Base-by-base conservation (phyloP, 1,139 yeast species). In the Chernovozyma aurita region DNA sequence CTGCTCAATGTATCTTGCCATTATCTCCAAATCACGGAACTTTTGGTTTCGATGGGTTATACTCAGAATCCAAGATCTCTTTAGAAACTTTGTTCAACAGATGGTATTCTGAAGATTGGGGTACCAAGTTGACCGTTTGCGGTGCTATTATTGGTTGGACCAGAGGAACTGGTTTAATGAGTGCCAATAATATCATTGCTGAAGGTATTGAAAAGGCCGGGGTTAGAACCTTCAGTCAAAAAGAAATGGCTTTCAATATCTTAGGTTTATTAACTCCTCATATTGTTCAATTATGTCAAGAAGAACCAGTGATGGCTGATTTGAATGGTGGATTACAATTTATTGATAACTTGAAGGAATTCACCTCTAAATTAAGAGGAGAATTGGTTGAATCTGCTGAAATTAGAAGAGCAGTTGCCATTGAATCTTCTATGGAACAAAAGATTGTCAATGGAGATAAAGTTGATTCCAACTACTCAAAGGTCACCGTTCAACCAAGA, bases 111-210 rank as follows among this genome's bases (percentile, higher is more conserved):
- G 98, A 92, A 74, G 86, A 90, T 44, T 92, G 98, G 98, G 82
- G 83, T 37, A 73, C 85, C 49, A 94, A 86, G 72, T 81, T 92
- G 67, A 92, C 97, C 44, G 74, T 92, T 45, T 90, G 97, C 66
- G 98, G 98, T 74, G 97, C 97, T 37, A 78, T 92, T 48, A 92
- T 92, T 64, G 98, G 98, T 60, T 92, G 98, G 98, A 92, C 98
- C 46, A 87, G 98, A 78, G 98, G 98, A 66, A 92, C 98, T 45
- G 98, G 98, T 59, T 81, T 92, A 59, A 92, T 92, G 98, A 76
- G 90, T 56, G 97, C 84, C 52, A 92, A 92, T 76, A 92, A 92
- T 71, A 84, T 88, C 59, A 87, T 92, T 62, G 97, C 98, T 42
- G 97, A 90, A 69, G 97, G 97, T 51, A 86, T 92, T 59, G 98